These are phyloP conservation scores for Magnusiomyces ingens DNA, from an alignment of 1,139 yeast genomes.

Conservation along the genomic window DNA sequence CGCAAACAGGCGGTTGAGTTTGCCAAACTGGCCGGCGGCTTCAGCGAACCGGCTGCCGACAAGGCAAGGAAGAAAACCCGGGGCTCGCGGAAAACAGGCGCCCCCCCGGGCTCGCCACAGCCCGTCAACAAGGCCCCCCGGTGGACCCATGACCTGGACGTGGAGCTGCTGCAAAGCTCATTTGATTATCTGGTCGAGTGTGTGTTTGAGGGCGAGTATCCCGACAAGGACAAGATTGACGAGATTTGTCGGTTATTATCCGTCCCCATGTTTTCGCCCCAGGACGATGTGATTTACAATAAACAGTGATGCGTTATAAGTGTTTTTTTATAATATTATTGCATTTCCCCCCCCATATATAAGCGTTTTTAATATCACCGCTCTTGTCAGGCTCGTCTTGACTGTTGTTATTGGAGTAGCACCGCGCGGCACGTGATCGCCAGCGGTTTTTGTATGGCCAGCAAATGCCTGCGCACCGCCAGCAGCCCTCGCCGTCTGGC, in stretches of 20 bases:
- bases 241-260: neutral
- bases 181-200: constrained; percentile 1
- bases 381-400: no score
- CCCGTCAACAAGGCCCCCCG: neutral
- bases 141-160: neutral
- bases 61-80: no score
- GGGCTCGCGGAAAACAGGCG: no score
- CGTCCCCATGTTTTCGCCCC: neutral
- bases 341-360: no score
- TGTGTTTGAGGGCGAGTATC: neutral
- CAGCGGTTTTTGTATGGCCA: no score
- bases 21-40: constrained; percentile 1
- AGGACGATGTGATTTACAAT: neutral
- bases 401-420: no score
- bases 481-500: no score
- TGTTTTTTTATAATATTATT: no score
- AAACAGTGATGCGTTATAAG: neutral
- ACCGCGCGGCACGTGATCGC: no score
- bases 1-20: constrained; percentile 1
- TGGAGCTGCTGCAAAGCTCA: neutral
- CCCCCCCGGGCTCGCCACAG: no score
- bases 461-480: no score
- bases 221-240: neutral
- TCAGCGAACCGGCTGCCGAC: neutral
- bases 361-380: no score